These are phyloP conservation scores for Furcasterigmium furcatum DNA, from an alignment of 2,329 filamentous ascomycete genomes.

Conservation along the genomic window DNA sequence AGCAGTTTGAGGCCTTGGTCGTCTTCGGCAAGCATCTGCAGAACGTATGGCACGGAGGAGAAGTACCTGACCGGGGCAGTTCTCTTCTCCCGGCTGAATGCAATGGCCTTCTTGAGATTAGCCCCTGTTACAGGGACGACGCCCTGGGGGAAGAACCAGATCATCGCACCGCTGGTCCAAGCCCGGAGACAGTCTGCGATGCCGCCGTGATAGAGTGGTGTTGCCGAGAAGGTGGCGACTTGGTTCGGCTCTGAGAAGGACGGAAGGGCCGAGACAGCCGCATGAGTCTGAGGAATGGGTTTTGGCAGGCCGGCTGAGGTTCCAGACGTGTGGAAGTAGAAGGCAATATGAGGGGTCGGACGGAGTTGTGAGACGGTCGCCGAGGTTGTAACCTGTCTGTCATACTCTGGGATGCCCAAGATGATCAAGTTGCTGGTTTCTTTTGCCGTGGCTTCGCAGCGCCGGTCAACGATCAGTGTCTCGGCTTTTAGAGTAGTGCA, in stretches of 20 bases:
- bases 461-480: constrained; percentile 44
- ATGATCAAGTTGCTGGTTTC: constrained; percentile 3
- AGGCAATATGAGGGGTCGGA: constrained; percentile 50
- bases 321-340: constrained; percentile 62
- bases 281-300: constrained; percentile 54
- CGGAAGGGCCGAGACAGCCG: constrained; percentile 52
- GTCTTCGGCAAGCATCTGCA: constrained; percentile 48
- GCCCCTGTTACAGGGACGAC: constrained; percentile 50
- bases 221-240: constrained; percentile 59
- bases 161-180: constrained; percentile 56
- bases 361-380: constrained; percentile 35
- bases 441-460: not conserved
- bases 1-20: constrained; percentile 36
- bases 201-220: constrained; percentile 64
- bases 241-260: constrained; percentile 29
- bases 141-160: constrained; percentile 61
- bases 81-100: constrained; percentile 23
- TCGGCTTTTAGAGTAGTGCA: constrained; percentile 40
- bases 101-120: constrained; percentile 48
- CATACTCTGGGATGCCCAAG: constrained; percentile 39
- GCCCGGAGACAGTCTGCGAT: constrained; percentile 60
- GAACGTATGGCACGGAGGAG: constrained; percentile 57
- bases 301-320: constrained; percentile 63
- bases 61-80: constrained; percentile 47
- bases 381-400: constrained; percentile 48